Percentiles rank a stretch among this genome's conserved stretches.
These are phyloP conservation scores for Hawksworthiomyces lignivorus DNA, from an alignment of 2,329 filamentous ascomycete genomes.

Conservation along the genomic window DNA sequence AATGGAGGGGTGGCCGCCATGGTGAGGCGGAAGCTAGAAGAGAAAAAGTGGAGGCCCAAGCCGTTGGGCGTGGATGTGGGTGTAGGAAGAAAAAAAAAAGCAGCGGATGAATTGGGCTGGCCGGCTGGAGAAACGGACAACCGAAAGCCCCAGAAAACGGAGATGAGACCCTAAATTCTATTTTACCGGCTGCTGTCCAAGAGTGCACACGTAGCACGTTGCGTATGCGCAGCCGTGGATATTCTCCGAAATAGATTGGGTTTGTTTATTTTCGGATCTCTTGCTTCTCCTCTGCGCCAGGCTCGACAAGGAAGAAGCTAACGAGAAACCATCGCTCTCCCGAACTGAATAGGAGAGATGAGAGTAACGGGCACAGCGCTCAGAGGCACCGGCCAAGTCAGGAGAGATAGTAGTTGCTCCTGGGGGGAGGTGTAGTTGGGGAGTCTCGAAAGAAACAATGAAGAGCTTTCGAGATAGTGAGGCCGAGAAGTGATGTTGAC, in stretches of 20 bases:
- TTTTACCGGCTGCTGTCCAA: not conserved
- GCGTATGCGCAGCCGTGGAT: not conserved
- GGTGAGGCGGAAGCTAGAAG: not conserved
- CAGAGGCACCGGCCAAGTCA: no score
- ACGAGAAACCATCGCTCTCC: not conserved
- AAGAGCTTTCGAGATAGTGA: no score
- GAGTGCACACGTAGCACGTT: constrained; percentile 4
- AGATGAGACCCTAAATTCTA: not conserved
- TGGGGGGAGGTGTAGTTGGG: no score
- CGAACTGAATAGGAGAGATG: no score
- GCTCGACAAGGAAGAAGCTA: no score
- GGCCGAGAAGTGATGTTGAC: not conserved
- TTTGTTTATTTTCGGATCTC: no score
- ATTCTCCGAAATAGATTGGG: not conserved
- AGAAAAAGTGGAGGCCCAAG: no score
- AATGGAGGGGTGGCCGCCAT: constrained; percentile 7
- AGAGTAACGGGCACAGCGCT: no score
- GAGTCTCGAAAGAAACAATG: no score
- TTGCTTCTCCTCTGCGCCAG: no score
- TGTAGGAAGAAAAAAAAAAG: not conserved
- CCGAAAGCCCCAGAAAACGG: not conserved
- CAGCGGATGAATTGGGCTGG: not conserved
- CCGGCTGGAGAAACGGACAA: no score
- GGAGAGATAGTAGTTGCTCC: no score
- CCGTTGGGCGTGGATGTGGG: not conserved